phyloP scores from a whole-genome alignment of 2,329 filamentous ascomycete species.

The Nigrospora oryzae region DNA sequence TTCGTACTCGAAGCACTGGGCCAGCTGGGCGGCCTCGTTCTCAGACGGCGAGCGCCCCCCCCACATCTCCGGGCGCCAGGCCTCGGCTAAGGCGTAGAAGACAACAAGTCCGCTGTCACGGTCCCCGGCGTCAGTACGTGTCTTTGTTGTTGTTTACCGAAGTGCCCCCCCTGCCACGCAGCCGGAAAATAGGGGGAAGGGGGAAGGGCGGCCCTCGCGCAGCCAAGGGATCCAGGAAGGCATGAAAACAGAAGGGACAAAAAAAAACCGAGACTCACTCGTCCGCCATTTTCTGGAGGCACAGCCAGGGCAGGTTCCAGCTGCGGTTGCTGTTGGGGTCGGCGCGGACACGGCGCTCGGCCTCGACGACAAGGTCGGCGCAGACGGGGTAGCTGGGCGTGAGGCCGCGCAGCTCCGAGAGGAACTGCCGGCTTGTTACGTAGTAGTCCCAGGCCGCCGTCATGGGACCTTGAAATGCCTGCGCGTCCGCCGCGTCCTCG shows the following conservation, averaged over 20 bases:
- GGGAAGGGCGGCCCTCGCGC: not conserved
- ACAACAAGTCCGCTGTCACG: constrained; percentile 46
- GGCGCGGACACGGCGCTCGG: constrained; percentile 51
- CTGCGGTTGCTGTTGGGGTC: constrained; percentile 61
- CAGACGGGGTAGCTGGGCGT: constrained; percentile 62
- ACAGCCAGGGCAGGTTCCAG: constrained; percentile 72
- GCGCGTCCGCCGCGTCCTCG: constrained; percentile 49
- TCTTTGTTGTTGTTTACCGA: too few relatives aligned
- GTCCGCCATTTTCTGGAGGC: constrained; percentile 55
- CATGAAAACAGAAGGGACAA: not conserved
- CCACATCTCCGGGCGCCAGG: constrained; percentile 62
- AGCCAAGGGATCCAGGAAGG: constrained; percentile 4
- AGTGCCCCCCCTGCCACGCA: too few relatives aligned
- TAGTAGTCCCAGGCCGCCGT: constrained; percentile 65
- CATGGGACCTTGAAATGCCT: constrained; percentile 54
- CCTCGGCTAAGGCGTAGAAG: constrained; percentile 52
- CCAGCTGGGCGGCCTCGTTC: constrained; percentile 49
- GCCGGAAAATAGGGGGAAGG: not conserved
- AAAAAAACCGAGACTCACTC: constrained; percentile 38
- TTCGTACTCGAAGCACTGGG: constrained; percentile 55
- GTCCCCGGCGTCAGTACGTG: not conserved
- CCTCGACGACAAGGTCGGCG: constrained; percentile 55
- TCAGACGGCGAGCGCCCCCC: constrained; percentile 46
- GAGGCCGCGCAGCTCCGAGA: constrained; percentile 61
- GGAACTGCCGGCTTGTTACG: constrained; percentile 59